Base-by-base conservation (phyloP, 2,329 filamentous ascomycete genomes). In the Pseudogymnoascus sp. region DNA sequence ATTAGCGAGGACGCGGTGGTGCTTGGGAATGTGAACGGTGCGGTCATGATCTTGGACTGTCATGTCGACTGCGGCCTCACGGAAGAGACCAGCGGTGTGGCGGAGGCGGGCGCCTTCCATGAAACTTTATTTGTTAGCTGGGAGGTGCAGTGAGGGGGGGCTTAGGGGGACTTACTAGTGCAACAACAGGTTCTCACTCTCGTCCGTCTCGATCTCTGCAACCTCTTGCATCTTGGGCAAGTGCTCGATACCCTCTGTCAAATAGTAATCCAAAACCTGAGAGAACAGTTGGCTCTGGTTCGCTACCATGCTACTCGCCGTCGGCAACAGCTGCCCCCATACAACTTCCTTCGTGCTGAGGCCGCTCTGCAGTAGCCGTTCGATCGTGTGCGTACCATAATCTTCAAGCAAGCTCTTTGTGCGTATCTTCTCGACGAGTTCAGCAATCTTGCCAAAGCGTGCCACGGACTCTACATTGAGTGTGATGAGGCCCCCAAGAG, bases 251-350 rank as follows among this genome's bases (percentile, higher is more conserved):
- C 84, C 82, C 33, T 81, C 74, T 0, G 82, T 81, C 4, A 92
- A 79, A 70, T 88, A 92, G 74, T 83, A 91, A 70, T 92, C 88
- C 15, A 91, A 77, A 1, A 87, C 80, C 75, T 89, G 87, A 1
- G 87, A 84, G 70, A 92, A 90, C 68, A 88, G 78, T 69, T 89
- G 83, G 1, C 83, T 85, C 71, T 92, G 87, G 68, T 85, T 89
- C 1, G 89, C 85, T 6, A 89, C 85, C 72, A 88, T 82, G 1
- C 86, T 82, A 3, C 80, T 81, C 0, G 85, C 84, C 0, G 85
- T 85, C 0, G 89, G 88, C 29, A 72, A 55, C 67, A 72, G 63
- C 18, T 72, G 67, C 42, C 63, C 63, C 67, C 67, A 71, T 0
- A 87, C 84, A 64, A 92, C 84, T 59, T 92, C 86, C 25, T 85